Conservation (phyloP, 2,329 filamentous ascomycete genomes). For the Torrubiella hemipterigena region DNA sequence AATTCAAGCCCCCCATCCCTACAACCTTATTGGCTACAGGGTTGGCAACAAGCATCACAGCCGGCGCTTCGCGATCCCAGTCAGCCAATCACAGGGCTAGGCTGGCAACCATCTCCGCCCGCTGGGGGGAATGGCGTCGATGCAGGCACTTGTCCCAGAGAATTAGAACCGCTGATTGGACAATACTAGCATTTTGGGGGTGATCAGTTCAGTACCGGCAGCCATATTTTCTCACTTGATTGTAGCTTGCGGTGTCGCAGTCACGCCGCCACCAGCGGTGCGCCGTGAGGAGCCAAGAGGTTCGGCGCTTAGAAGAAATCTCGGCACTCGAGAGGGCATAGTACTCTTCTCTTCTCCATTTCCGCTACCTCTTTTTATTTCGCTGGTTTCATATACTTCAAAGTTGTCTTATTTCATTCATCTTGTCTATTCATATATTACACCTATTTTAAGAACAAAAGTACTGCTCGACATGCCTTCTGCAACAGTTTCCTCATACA, state of each 20-base stretch:
- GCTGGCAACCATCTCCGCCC: neutral
- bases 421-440: neutral
- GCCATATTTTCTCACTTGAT: neutral
- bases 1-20: neutral
- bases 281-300: neutral
- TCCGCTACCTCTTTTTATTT: neutral
- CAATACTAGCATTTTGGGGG: too few relatives aligned
- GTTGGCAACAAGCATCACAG: neutral
- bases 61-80: neutral
- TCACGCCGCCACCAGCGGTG: neutral
- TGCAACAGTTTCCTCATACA: constrained; percentile 22
- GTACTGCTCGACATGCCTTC: constrained; percentile 22
- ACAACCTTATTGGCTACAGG: neutral
- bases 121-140: neutral
- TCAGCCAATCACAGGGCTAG: neutral
- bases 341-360: neutral
- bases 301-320: neutral
- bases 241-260: neutral
- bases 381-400: neutral
- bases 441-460: neutral
- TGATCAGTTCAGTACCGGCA: too few relatives aligned
- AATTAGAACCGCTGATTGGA: too few relatives aligned
- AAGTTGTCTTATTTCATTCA: constrained; percentile 1
- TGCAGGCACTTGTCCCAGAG: too few relatives aligned
- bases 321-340: neutral